Conservation (phyloP, 2,329 filamentous ascomycete species). For the Fusarium staphyleae region DNA sequence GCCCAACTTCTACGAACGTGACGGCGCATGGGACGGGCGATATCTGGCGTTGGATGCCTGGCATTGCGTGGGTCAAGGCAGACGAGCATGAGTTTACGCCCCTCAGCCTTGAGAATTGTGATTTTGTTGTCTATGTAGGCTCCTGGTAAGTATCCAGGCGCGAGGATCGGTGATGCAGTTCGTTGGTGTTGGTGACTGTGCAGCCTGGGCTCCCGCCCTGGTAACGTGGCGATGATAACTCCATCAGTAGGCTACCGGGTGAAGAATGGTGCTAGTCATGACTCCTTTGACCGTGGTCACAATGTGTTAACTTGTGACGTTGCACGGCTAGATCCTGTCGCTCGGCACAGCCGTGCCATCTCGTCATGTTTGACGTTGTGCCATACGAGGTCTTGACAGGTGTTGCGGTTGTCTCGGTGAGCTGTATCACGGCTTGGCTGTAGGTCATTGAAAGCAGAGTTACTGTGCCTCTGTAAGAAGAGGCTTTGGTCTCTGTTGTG, state of each 20-base stretch:
- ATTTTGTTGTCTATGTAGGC: not conserved
- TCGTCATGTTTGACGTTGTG: too few relatives aligned
- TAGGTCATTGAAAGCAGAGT: too few relatives aligned
- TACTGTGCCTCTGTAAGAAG: too few relatives aligned
- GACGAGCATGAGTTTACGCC: constrained; percentile 10
- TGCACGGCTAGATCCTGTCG: too few relatives aligned
- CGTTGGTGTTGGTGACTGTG: not conserved
- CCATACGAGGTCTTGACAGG: too few relatives aligned
- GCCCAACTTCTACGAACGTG: constrained; percentile 22
- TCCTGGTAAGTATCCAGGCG: constrained; percentile 6
- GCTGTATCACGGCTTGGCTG: too few relatives aligned
- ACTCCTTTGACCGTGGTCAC: too few relatives aligned
- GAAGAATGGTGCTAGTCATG: too few relatives aligned
- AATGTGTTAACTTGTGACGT: too few relatives aligned
- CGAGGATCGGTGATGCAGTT: constrained; percentile 1
- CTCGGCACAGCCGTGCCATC: too few relatives aligned
- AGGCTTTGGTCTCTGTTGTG: too few relatives aligned
- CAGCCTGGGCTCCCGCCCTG: not conserved
- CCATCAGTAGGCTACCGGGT: not conserved
- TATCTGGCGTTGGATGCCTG: not conserved
- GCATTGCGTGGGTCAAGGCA: constrained; percentile 15
- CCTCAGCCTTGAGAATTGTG: constrained; percentile 7
- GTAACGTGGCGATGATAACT: constrained; percentile 1
- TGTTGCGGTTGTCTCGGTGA: too few relatives aligned
- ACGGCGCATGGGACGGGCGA: not conserved